Conservation (phyloP, 75 land plant species). For the Pinus taeda region DNA sequence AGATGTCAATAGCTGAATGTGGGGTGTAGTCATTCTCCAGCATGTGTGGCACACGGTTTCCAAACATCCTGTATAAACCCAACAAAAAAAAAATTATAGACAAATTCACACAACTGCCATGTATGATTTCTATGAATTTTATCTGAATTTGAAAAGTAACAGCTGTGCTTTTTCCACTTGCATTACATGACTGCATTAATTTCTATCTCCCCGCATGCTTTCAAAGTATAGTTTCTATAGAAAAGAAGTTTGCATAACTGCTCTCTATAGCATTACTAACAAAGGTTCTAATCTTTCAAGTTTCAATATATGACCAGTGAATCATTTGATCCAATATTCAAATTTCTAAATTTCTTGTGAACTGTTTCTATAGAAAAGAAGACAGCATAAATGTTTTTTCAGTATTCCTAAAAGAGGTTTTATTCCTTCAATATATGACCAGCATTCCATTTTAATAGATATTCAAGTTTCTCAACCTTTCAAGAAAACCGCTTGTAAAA, state of each 20-base stretch:
- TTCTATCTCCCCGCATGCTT: not conserved
- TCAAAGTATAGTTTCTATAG: not conserved
- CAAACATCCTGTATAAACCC: conserved; percentile 84
- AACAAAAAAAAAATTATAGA: not conserved
- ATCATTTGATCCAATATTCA: too few species aligned
- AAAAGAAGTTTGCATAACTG: not conserved
- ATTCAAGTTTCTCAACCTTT: not conserved
- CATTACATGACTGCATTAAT: not conserved
- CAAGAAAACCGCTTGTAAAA: not conserved
- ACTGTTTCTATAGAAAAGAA: too few species aligned
- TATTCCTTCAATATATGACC: not conserved
- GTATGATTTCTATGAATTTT: not conserved
- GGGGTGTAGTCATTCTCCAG: conserved; percentile 90
- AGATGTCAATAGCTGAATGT: conserved; percentile 90
- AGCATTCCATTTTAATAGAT: not conserved
- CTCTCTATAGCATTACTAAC: not conserved
- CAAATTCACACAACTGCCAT: not conserved
- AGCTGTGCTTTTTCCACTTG: not conserved
- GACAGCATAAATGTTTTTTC: too few species aligned
- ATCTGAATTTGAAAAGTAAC: not conserved
- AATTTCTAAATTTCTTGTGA: too few species aligned
- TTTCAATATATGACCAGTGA: too few species aligned
- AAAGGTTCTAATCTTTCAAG: too few species aligned
- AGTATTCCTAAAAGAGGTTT: not conserved
- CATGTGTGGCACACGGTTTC: conserved; percentile 98